Base-by-base conservation (phyloP, 2,329 filamentous ascomycete genomes). In the Penicillium digitatum region DNA sequence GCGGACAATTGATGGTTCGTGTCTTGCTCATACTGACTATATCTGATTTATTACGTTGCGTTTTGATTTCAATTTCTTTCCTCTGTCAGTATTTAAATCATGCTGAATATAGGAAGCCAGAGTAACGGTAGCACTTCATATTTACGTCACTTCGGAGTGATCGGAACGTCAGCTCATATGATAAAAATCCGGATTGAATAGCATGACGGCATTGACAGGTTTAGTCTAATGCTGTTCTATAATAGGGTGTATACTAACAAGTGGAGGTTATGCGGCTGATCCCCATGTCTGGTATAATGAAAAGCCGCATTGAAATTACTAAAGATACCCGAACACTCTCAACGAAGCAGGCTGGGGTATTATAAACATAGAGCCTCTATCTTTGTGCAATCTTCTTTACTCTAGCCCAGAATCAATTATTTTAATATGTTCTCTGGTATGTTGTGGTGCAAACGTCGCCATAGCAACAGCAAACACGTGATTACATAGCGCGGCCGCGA, bases 391-490 rank as follows among this genome's bases (percentile, higher is more conserved):
- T 51, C 5, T 18, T 16, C 11, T n/a, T 29, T 7, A 18, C 34
- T n/a, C 3, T 12, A 26, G 6, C 5, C 3, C 11, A 32, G 9
- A 48, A 26, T 43, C 7, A 11, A 27, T 31, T 16, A 3, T 31
- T 32, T 44, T 5, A 32, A 24, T 22, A 24, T 22, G 3, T 18
- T 22, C 39, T 35, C 6, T 27, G 47, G 40, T 26, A 45, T 55
- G 61, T 64, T 64, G 40, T 63, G 40, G 29, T n/a, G 16, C 4
- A 1, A n/a, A 31, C 24, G 54, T 65, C 42, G 31, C 57, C 59
- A 58, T 64, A 37, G 56, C 55, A 63, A 65, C 46, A 7, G 0
- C 0, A 4, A n/a, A 9, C 60, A 64, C 60, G 62, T 64, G 62
- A 62, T 50, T 37, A 1, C 10, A 35, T 44, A 49, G 57, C 58